A percentile compares a stretch with the other conserved stretches of the same genome.
Evolutionary conservation across 139 green algal genomes (phyloP).

Genomic region (Micractinium sp.): DNA sequence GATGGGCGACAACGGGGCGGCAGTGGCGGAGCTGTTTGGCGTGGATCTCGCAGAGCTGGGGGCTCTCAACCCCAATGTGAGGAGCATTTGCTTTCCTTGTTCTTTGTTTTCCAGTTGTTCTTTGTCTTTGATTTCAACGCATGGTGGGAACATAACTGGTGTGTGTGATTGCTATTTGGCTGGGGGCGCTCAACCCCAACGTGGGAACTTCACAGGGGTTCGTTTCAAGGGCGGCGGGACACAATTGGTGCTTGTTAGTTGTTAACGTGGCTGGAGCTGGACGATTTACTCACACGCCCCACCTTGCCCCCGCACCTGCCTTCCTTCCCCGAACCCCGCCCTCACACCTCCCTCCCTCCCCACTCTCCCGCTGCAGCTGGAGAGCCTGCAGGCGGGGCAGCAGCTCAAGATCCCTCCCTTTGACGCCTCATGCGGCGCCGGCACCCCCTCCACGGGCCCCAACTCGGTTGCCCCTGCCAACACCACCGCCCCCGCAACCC

Average conservation of each 20-base stretch:
- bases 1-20: conserved; percentile 24
- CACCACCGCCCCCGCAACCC: too few relatives aligned
- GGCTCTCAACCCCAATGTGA: conserved; percentile 27
- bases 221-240: background rate
- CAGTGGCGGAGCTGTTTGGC: conserved; percentile 24
- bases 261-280: background rate
- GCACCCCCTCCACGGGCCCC: background rate
- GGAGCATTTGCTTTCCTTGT: too few relatives aligned
- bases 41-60: conserved; percentile 22
- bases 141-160: too few relatives aligned
- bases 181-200: too few relatives aligned
- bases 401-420: conserved; percentile 40
- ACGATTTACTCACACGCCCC: background rate
- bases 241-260: background rate
- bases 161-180: background rate
- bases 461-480: background rate
- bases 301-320: background rate
- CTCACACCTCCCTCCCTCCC: background rate
- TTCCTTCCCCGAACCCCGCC: background rate
- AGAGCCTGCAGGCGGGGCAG: conserved; percentile 21
- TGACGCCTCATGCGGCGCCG: conserved; percentile 22
- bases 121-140: too few relatives aligned
- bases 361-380: background rate
- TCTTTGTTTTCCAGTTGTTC: too few relatives aligned
- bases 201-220: too few relatives aligned